Evolutionary conservation across 495 filamentous ascomycete species (phyloP).

Genomic region (Trichoderma gamsii): DNA sequence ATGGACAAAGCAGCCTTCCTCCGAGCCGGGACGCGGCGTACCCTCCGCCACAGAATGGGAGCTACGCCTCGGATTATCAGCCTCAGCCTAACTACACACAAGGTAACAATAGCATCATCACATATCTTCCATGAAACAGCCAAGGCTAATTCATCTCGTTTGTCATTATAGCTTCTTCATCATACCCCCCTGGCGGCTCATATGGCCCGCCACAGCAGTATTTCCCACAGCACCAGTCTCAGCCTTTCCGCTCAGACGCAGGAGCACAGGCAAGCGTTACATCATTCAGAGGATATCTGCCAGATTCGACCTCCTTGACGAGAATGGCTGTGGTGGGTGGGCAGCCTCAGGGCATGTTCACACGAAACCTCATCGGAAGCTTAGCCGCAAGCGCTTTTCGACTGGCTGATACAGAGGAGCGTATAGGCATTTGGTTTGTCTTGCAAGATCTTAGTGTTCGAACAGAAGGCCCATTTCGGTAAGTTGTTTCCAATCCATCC

Average conservation of each 20-base stretch:
- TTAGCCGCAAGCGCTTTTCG: conserved; percentile 85
- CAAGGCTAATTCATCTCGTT: background rate
- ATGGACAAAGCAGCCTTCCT: background rate
- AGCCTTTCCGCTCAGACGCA: conserved; percentile 16
- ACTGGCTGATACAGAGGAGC: conserved; percentile 72
- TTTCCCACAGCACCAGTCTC: conserved; percentile 24
- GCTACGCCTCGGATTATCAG: conserved; percentile 2
- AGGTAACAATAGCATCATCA: background rate
- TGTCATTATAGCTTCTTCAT: background rate
- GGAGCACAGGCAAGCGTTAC: background rate
- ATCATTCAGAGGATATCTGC: background rate
- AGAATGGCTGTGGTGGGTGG: conserved; percentile 35
- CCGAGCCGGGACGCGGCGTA: conserved; percentile 3
- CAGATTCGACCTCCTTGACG: conserved; percentile 23
- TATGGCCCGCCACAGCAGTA: conserved; percentile 28
- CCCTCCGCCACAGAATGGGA: background rate
- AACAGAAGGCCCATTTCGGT: conserved; percentile 89
- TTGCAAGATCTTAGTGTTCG: conserved; percentile 91
- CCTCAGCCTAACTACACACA: background rate
- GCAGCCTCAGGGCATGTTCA: conserved; percentile 81
- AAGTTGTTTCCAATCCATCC: conserved; percentile 25
- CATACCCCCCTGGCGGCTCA: background rate
- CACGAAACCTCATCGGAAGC: conserved; percentile 90
- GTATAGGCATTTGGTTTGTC: conserved; percentile 94
- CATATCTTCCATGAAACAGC: background rate